Conservation (phyloP, 768 basidiomycete genomes). For the Tricholoma sp. region DNA sequence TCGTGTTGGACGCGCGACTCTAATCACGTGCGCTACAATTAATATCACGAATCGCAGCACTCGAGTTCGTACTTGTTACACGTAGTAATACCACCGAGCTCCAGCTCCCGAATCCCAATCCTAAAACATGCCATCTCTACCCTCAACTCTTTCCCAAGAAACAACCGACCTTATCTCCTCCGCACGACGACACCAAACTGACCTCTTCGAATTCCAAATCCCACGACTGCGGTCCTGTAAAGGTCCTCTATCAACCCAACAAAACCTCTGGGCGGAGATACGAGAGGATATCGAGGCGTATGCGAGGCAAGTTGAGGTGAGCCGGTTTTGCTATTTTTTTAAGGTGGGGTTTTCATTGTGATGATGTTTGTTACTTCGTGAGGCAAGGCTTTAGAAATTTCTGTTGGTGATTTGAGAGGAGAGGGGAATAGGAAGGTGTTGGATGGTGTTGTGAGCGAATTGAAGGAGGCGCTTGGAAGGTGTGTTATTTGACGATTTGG, state of each 20-base stretch:
- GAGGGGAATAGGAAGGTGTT: constrained; percentile 46
- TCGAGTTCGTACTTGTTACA: too few relatives aligned
- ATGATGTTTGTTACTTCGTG: constrained; percentile 9
- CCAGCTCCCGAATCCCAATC: too few relatives aligned
- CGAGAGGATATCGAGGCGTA: constrained; percentile 68
- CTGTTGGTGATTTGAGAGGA: constrained; percentile 68
- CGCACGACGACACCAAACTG: constrained; percentile 51
- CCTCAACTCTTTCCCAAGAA: constrained; percentile 39
- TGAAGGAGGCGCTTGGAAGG: constrained; percentile 44
- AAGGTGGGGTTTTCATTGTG: too few relatives aligned
- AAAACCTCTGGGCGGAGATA: constrained; percentile 68
- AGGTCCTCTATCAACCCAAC: constrained; percentile 67
- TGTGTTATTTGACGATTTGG: constrained; percentile 22
- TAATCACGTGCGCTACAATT: too few relatives aligned
- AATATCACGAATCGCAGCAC: too few relatives aligned
- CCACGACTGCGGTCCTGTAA: constrained; percentile 65
- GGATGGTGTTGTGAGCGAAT: constrained; percentile 43
- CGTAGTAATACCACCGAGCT: too few relatives aligned
- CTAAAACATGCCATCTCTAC: too few relatives aligned
- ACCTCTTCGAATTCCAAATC: constrained; percentile 67
- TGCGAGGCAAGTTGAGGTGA: constrained; percentile 63
- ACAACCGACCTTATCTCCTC: constrained; percentile 44
- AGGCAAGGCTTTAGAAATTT: constrained; percentile 56
- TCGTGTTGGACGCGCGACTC: too few relatives aligned
- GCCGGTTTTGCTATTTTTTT: constrained; percentile 2